Base-by-base conservation (phyloP, 2,329 filamentous ascomycete species). In the Septoria petroselini region DNA sequence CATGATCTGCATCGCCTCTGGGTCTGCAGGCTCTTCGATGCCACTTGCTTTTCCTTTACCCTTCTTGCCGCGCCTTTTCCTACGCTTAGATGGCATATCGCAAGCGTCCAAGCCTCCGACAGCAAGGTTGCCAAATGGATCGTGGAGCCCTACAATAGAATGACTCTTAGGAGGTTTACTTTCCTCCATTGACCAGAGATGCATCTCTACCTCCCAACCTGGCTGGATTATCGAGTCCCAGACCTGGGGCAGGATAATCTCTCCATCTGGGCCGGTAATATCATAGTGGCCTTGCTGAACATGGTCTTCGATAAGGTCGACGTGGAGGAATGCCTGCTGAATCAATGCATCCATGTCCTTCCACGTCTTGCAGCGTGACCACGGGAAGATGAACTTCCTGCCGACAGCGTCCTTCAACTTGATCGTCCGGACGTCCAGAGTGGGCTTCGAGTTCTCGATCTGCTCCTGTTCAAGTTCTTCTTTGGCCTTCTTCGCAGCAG, bases 401-500 rank as follows among this genome's bases (percentile, higher is more conserved):
- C 88, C 88, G 12, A 96, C 83, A 1, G 90, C 90, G 66, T 96
- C 91, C 70, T 94, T 94, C 73, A 95, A 95, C 59, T 84, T 85
- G 67, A 95, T 88, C 2, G 87, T 86, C 58, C 76, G 76, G 48
- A 76, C 74, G 14, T 79, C 75, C 2, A 76, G 73, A 63, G 64
- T 72, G 52, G 60, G 77, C 68, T 58, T 73, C 44, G 71, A 71
- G 45, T 73, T 75, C 40, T 69, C 71, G 2, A 69, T 68, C 54
- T 75, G 74, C 42, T 72, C 73, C 52, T 71, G 47, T 76, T 75
- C 7, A 75, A 72, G 58, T 77, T 75, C 41, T 76, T 72, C 2
- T n/a, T 73, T 71, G 46, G 75, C 74, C 27, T 71, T 73, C 53
- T 75, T 72, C 1, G 75, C 76, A 50, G 75, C 72, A 11, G 75